phyloP scores from a whole-genome alignment of 768 basidiomycete species.

The Suillus americanus region DNA sequence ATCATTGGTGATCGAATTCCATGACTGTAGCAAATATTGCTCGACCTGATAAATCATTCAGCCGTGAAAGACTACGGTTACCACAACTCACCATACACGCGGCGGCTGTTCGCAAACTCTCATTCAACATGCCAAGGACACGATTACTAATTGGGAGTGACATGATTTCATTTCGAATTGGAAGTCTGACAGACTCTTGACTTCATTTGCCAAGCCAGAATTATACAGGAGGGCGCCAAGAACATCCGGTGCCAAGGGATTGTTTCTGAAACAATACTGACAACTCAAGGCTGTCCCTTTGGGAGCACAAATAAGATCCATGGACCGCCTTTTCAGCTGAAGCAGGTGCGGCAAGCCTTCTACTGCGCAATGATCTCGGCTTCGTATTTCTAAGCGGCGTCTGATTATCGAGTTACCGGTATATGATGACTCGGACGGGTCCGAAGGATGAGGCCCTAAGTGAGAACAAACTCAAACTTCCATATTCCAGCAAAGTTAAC shows the following conservation, averaged over 20 bases:
- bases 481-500: background rate
- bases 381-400: background rate
- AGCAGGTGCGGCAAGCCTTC: background rate
- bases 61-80: background rate
- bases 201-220: conserved; percentile 1
- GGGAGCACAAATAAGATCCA: background rate
- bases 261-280: background rate
- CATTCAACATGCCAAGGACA: background rate
- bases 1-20: background rate
- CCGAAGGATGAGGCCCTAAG: background rate
- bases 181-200: background rate
- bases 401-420: background rate
- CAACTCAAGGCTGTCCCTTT: background rate
- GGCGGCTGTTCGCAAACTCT: background rate
- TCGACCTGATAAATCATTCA: background rate
- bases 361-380: background rate
- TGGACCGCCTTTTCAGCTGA: background rate
- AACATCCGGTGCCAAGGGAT: background rate
- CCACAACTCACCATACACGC: background rate
- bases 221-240: background rate
- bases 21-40: background rate
- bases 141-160: background rate
- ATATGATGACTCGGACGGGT: background rate
- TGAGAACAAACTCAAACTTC: background rate
- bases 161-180: background rate